A percentile compares a stretch with the other conserved stretches of the same genome.
Evolutionary conservation across 192 early-diverging fungal genomes (phyloP).

Genomic region (Coemansia sp.): DNA sequence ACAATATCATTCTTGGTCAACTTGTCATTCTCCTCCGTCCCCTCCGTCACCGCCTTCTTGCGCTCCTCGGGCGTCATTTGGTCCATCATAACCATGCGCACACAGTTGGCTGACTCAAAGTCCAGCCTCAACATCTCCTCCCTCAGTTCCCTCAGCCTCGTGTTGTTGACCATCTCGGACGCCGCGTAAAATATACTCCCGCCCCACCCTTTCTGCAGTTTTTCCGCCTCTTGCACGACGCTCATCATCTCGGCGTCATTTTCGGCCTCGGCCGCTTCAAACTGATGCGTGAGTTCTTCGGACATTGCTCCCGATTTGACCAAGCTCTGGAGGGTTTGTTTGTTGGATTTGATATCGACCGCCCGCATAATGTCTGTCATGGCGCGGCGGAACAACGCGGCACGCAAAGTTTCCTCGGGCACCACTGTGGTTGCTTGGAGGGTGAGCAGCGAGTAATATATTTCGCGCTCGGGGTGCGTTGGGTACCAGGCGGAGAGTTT

Average conservation of each 20-base stretch:
- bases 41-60: conserved; percentile 55
- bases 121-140: conserved; percentile 51
- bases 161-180: conserved; percentile 70
- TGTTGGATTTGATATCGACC: conserved; percentile 75
- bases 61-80: conserved; percentile 49
- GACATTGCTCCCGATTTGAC: conserved; percentile 77
- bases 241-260: conserved; percentile 76
- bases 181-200: conserved; percentile 81
- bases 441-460: conserved; percentile 65
- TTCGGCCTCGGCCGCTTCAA: conserved; percentile 76
- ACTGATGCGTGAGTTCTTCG: conserved; percentile 77
- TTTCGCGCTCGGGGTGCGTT: conserved; percentile 58
- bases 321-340: conserved; percentile 69
- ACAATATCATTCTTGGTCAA: conserved; percentile 44
- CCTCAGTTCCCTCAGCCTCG: conserved; percentile 55
- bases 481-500: conserved; percentile 71
- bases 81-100: conserved; percentile 36
- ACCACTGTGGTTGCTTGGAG: conserved; percentile 54
- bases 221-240: conserved; percentile 79
- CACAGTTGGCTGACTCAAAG: conserved; percentile 47
- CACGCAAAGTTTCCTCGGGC: conserved; percentile 60
- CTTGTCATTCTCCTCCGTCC: conserved; percentile 54
- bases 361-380: conserved; percentile 74
- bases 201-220: conserved; percentile 77
- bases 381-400: conserved; percentile 79